Evolutionary conservation across 2,329 filamentous ascomycete genomes (phyloP), one percentile per base, ranked within the genome.

Genomic region (Pseudogymnoascus sp.): DNA sequence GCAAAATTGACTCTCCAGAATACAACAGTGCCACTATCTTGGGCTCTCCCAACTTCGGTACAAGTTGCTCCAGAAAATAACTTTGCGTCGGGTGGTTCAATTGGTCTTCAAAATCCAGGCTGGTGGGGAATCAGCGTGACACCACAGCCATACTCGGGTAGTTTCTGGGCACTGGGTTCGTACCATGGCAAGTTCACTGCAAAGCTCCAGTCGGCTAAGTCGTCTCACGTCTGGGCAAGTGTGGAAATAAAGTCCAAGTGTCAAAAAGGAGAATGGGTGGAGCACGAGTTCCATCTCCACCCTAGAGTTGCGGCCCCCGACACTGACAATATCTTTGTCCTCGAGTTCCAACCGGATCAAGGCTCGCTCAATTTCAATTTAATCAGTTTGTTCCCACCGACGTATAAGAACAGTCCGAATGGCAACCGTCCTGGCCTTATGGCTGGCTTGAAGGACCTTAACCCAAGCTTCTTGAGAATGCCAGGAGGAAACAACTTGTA

Each of bases 401-500:
- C 83, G 0, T 86, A 81, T 72, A 85, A 85, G 67, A 75, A 77
- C 65, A 77, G 81, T 47, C 40, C 63, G 57, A 88, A 88, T 67
- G 86, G 86, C 0, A 74, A 86, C 42, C 76, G 84, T 5, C 72
- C 78, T 7, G 83, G 87, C 61, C 73, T 87, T 61, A 81, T 80
- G 5, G 77, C 81, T 61, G 78, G 79, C 5, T 72, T 87, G 1
- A 80, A 78, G 2, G 78, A 75, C 6, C 70, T 86, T 1, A 80
- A 83, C 61, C 80, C 81, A 0, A 79, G 78, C n/a, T 81, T 88
- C 68, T 78, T 89, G 51, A 80, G 87, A 14, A 82, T 88, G 64
- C 86, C 86, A 0, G 87, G 87, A 5, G 86, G 85, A 7, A 87
- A 86, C 70, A 86, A 86, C 76, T 73, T 87, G 72, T 74, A 70